Evolutionary conservation across 2,329 filamentous ascomycete genomes (phyloP).

Genomic region (Tolypocladium sp.): DNA sequence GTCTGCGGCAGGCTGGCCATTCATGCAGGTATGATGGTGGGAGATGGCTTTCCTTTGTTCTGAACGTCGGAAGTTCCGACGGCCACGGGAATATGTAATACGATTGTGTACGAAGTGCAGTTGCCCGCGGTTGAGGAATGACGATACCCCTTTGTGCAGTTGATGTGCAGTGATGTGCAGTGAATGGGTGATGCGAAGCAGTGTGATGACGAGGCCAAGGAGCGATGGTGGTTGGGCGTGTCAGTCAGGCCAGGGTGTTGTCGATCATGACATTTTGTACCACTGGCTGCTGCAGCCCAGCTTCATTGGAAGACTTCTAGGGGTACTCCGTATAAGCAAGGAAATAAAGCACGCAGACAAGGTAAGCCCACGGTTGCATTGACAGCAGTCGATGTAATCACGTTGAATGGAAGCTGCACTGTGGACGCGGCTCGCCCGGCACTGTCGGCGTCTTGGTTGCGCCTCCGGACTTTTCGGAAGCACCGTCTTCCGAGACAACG

Average conservation of each 20-base stretch:
- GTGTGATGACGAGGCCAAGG: not conserved
- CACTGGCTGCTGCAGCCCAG: not conserved
- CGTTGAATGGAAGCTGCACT: too few relatives aligned
- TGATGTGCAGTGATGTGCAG: not conserved
- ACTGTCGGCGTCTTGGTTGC: not conserved
- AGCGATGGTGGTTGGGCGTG: not conserved
- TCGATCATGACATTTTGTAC: not conserved
- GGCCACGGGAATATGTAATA: not conserved
- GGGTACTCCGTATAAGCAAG: too few relatives aligned
- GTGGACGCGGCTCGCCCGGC: not conserved
- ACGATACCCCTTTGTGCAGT: slow-evolving; percentile 6
- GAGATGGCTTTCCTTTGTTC: not conserved
- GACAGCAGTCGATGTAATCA: too few relatives aligned
- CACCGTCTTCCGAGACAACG: not conserved
- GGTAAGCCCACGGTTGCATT: not conserved
- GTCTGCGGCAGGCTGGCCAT: not conserved
- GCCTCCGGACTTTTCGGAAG: not conserved
- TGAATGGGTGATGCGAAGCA: not conserved
- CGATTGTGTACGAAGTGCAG: not conserved
- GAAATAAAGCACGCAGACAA: not conserved
- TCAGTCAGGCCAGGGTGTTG: not conserved
- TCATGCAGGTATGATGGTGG: not conserved
- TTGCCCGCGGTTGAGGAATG: not conserved
- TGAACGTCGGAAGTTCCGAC: not conserved
- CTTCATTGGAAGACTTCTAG: not conserved